Evolutionary conservation across 2,329 filamentous ascomycete genomes (phyloP), one percentile per base, ranked within the genome.

Genomic region (Aspergillus tanneri): DNA sequence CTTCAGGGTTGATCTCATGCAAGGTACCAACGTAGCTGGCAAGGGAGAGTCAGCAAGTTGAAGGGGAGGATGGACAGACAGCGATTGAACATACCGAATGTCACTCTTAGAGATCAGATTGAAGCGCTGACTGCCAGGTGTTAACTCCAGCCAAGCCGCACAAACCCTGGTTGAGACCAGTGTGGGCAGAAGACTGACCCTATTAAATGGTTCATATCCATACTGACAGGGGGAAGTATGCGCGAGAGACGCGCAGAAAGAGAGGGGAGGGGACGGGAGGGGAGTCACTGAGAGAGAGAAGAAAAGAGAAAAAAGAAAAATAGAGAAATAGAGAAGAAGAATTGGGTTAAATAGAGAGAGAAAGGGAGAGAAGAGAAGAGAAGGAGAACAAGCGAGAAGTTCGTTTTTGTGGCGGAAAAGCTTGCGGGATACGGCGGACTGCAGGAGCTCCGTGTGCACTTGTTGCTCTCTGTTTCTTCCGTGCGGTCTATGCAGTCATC

Each of bases 1-100:
- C 88, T 72, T 96, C 91, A 54, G 92, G 95, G 73, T 96, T 96
- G 81, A 99, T 99, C 72, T 96, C 89, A 75, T 96, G 90, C 43
- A 99, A 84, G 46, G 88, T 92, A 60, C 93, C 93, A 66, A 95
- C 89, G 77, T 97, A 97, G 74, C 91, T 96, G 32, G 24, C 11
- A 19, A 30, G 52, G 46, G 47, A 53, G 43, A 54, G 70, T 75
- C 55, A 75, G 71, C 58, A 23, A 30, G 38, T n/a, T 16, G 25
- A 28, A 16, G 1, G 16, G 8, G 5, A 5, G 18, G 14, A 22
- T 37, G 19, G n/a, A 24, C 44, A 57, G 46, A 46, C 56, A 55
- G 14, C 5, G 11, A 34, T 34, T 34, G 30, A 38, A 41, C 84
- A 67, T 80, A 96, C 88, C 91, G 88, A 75, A 96, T 96, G 76